phyloP scores from a whole-genome alignment of 352 stramenopile genomes.

The Globisporangium sylvaticum region DNA sequence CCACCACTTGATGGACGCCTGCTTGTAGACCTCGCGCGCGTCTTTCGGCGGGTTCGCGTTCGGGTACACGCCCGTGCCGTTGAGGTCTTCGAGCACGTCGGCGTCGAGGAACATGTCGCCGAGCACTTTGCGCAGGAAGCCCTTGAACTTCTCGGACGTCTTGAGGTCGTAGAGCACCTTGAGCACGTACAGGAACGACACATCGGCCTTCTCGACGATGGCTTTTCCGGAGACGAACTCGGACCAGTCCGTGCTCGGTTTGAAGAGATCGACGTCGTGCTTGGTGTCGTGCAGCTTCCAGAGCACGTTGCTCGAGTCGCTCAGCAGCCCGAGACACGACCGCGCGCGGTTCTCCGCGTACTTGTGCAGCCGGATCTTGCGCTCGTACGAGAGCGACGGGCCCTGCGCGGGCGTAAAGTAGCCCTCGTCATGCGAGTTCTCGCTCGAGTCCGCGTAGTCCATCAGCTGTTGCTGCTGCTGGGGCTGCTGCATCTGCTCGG shows the following conservation, averaged over 20 bases:
- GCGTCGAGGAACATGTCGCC: conserved; percentile 82
- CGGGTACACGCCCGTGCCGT: conserved; percentile 73
- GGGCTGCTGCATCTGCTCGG: not conserved
- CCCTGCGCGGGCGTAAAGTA: conserved; percentile 52
- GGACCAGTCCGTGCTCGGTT: conserved; percentile 84
- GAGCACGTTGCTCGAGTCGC: conserved; percentile 68
- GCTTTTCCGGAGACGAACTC: conserved; percentile 83
- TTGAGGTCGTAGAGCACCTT: conserved; percentile 86
- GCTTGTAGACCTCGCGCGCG: conserved; percentile 80
- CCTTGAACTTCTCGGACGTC: conserved; percentile 80
- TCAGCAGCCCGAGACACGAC: conserved; percentile 69
- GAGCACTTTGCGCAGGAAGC: conserved; percentile 79
- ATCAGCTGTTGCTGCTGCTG: conserved; percentile 13
- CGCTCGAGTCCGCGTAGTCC: conserved; percentile 67
- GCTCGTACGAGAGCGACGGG: conserved; percentile 79
- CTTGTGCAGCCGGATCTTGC: conserved; percentile 81
- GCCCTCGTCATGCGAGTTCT: conserved; percentile 62
- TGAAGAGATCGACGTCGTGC: conserved; percentile 78
- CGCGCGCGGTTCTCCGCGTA: conserved; percentile 82
- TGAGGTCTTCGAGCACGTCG: conserved; percentile 80
- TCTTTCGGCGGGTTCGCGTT: conserved; percentile 66
- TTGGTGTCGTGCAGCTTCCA: conserved; percentile 84
- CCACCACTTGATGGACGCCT: conserved; percentile 88
- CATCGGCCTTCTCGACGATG: conserved; percentile 64
- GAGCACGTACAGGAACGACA: conserved; percentile 74